These are phyloP conservation scores for Amoeboaphelidium protococcarum DNA, from an alignment of 371 early-diverging fungal genomes.

Conservation along the genomic window DNA sequence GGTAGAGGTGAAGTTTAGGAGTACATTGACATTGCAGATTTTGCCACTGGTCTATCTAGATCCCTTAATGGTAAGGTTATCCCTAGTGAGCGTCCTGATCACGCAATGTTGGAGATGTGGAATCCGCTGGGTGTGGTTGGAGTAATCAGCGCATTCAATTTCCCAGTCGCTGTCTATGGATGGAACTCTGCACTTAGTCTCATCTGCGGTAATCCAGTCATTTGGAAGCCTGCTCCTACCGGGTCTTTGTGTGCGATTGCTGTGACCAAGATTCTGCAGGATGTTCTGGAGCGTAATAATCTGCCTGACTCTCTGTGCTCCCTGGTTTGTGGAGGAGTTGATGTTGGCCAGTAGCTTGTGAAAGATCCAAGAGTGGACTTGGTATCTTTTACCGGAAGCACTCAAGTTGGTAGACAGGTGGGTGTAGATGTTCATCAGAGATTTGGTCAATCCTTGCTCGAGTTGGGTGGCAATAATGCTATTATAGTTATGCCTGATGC, in stretches of 20 bases:
- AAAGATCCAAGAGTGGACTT: constrained; percentile 39
- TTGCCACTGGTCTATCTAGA: constrained; percentile 69
- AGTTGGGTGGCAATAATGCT: constrained; percentile 90
- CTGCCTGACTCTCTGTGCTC: constrained; percentile 67
- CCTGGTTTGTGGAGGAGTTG: constrained; percentile 65
- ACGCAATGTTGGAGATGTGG: constrained; percentile 87
- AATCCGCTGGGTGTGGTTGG: constrained; percentile 81
- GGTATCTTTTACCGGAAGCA: constrained; percentile 75
- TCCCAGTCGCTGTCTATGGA: constrained; percentile 37
- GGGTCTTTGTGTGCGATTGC: constrained; percentile 64
- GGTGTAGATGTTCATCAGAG: constrained; percentile 52
- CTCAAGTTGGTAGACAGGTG: constrained; percentile 40
- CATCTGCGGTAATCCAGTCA: constrained; percentile 70
- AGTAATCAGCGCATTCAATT: constrained; percentile 85
- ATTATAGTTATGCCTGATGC: constrained; percentile 53
- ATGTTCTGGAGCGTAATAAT: constrained; percentile 53
- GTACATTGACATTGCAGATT: constrained; percentile 82
- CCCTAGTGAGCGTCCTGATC: constrained; percentile 79
- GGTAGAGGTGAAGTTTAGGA: constrained; percentile 94
- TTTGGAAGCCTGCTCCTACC: constrained; percentile 84
- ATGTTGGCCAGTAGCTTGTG: constrained; percentile 53
- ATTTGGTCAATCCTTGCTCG: constrained; percentile 62
- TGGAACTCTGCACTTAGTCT: constrained; percentile 84
- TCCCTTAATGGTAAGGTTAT: constrained; percentile 60
- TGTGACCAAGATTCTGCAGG: constrained; percentile 56